These are phyloP conservation scores for Yamadazyma tumulicola DNA, from an alignment of 805 yeast genomes.

Conservation along the genomic window DNA sequence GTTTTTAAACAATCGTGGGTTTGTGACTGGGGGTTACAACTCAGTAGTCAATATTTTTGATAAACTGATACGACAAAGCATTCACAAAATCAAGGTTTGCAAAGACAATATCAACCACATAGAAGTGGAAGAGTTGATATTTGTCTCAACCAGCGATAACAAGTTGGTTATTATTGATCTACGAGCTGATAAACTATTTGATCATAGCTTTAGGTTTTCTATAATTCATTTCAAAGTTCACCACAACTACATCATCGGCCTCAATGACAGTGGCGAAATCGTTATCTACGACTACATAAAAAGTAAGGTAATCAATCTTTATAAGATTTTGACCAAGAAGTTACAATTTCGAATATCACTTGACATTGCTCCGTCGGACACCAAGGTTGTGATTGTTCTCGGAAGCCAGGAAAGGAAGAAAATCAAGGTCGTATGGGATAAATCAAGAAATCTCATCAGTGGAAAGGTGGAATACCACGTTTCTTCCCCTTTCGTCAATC, in stretches of 20 bases:
- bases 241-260: slow-evolving; percentile 2
- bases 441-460: slow-evolving; percentile 1
- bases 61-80: slow-evolving; percentile 13
- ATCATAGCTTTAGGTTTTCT: slow-evolving; percentile 8
- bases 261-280: slow-evolving; percentile 8
- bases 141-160: slow-evolving; percentile 22
- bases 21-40: slow-evolving; percentile 24
- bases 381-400: slow-evolving; percentile 1
- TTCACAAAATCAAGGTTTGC: slow-evolving; percentile 17
- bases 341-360: slow-evolving; percentile 2
- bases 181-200: slow-evolving; percentile 13
- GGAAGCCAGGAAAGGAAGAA: slow-evolving; percentile 2
- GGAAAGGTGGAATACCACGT: not conserved
- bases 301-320: slow-evolving; percentile 4
- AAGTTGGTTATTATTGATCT: slow-evolving; percentile 21
- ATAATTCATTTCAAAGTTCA: slow-evolving; percentile 9
- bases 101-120: slow-evolving; percentile 22
- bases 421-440: slow-evolving; percentile 7
- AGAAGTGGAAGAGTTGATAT: slow-evolving; percentile 11
- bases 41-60: slow-evolving; percentile 23
- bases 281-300: slow-evolving; percentile 5
- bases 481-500: slow-evolving; percentile 1
- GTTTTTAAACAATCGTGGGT: slow-evolving; percentile 16
- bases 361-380: not conserved
- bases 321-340: slow-evolving; percentile 4